A percentile compares a stretch with the other conserved stretches of the same genome.
phyloP scores from a whole-genome alignment of 441 rosid species.

The Populus trichocarpa region DNA sequence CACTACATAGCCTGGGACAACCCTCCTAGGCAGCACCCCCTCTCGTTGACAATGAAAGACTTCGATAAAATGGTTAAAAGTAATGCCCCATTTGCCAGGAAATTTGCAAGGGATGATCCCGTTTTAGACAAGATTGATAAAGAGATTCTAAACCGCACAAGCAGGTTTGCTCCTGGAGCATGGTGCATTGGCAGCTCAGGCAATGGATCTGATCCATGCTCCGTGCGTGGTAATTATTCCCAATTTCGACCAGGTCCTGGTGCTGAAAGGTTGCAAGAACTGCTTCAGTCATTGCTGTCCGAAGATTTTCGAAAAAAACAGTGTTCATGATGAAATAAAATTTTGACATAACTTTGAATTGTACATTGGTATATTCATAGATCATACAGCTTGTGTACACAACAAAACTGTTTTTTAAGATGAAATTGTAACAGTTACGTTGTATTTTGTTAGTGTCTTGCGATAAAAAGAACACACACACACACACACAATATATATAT shows the following conservation, averaged over 20 bases:
- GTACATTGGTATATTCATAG: conserved; percentile 40
- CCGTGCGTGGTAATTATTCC: conserved; percentile 52
- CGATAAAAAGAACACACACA: no score
- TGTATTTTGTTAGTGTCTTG: no score
- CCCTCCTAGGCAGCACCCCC: conserved; percentile 94
- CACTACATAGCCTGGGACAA: conserved; percentile 96
- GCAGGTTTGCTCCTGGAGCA: conserved; percentile 70
- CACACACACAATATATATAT: no score
- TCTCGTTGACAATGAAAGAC: conserved; percentile 58
- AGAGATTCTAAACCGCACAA: conserved; percentile 65
- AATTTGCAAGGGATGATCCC: conserved; percentile 72
- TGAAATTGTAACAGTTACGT: no score
- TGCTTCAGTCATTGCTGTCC: conserved; percentile 52
- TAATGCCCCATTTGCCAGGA: conserved; percentile 84
- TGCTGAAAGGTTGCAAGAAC: conserved; percentile 57
- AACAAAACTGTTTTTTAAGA: no score
- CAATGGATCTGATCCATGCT: conserved; percentile 65
- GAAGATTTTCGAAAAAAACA: conserved; percentile 58
- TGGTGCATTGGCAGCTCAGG: conserved; percentile 80
- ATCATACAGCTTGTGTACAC: conserved; percentile 22
- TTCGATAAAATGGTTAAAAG: conserved; percentile 75
- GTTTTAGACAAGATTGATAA: conserved; percentile 82
- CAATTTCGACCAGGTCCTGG: conserved; percentile 80
- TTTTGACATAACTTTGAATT: conserved; percentile 20
- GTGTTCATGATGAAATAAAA: conserved; percentile 42